Percentiles rank a stretch among this genome's conserved stretches.
These are phyloP conservation scores for Nasturtium officinale DNA, from an alignment of 345 rosid genomes.

Conservation along the genomic window DNA sequence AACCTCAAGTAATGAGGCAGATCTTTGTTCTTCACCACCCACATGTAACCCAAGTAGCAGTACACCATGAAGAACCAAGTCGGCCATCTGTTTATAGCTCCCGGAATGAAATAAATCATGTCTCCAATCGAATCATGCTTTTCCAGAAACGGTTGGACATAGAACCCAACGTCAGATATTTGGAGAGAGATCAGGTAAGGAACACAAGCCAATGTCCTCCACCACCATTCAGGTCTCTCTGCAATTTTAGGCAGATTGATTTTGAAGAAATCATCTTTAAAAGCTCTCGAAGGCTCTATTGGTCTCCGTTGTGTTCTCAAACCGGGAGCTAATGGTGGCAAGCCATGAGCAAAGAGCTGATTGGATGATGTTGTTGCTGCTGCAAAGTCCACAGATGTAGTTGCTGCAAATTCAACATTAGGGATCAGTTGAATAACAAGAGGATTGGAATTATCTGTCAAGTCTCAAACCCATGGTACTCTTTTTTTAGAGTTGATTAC, in stretches of 20 bases:
- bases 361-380: constrained; percentile 16
- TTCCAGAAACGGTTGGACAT: constrained; percentile 68
- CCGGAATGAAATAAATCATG: constrained; percentile 67
- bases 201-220: constrained; percentile 72
- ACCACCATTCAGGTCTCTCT: constrained; percentile 84
- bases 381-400: constrained; percentile 16
- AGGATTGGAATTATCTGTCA: not conserved
- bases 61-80: constrained; percentile 73
- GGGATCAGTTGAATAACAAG: not conserved
- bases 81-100: constrained; percentile 72
- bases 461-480: not conserved
- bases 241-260: constrained; percentile 49
- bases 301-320: constrained; percentile 10
- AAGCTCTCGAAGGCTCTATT: constrained; percentile 35
- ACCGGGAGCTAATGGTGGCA: constrained; percentile 32
- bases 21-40: constrained; percentile 67
- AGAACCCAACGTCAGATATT: constrained; percentile 68
- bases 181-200: constrained; percentile 82
- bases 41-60: constrained; percentile 55
- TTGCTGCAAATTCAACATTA: constrained; percentile 16
- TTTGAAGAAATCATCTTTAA: constrained; percentile 49
- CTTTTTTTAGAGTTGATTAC: not conserved
- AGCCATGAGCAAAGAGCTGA: constrained; percentile 30
- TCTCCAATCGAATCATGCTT: constrained; percentile 52
- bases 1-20: constrained; percentile 82